Percentiles rank a stretch among this genome's conserved stretches.
phyloP scores from a whole-genome alignment of 768 basidiomycete genomes.

The Leccinum aurantiacum region DNA sequence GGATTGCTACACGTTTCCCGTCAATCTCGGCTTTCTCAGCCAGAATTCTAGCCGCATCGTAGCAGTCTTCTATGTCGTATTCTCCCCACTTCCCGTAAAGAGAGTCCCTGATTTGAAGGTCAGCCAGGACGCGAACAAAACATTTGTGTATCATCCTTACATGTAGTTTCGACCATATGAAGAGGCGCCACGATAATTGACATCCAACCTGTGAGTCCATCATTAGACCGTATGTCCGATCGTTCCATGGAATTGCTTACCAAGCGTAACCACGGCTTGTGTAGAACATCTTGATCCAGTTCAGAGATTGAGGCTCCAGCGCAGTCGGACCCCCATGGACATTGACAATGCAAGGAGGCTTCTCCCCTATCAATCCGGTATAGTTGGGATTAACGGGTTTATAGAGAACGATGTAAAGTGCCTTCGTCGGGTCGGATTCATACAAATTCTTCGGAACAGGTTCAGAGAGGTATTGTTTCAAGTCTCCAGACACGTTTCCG shows the following conservation, averaged over 20 bases:
- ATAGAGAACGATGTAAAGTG: constrained; percentile 58
- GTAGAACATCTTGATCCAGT: constrained; percentile 58
- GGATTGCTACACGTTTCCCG: neutral
- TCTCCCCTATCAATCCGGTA: constrained; percentile 44
- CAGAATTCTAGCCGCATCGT: constrained; percentile 28
- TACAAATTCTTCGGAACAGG: constrained; percentile 8
- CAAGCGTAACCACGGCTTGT: constrained; percentile 70
- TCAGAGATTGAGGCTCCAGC: constrained; percentile 43
- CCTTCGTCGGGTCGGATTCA: constrained; percentile 12
- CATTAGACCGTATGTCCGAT: constrained; percentile 1
- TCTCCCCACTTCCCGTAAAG: constrained; percentile 69
- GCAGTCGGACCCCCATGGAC: constrained; percentile 74
- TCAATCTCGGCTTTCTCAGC: neutral
- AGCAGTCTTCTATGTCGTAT: constrained; percentile 61
- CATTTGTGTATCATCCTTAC: constrained; percentile 21
- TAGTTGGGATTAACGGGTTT: constrained; percentile 62
- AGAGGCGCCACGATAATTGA: constrained; percentile 74
- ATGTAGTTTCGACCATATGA: constrained; percentile 70
- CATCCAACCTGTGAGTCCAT: constrained; percentile 51
- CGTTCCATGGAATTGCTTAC: constrained; percentile 33
- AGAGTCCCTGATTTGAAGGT: constrained; percentile 38
- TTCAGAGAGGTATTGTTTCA: constrained; percentile 11
- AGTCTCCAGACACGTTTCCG: constrained; percentile 8
- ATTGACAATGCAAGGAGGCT: constrained; percentile 62
- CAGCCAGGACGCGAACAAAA: neutral